Base-by-base conservation (phyloP, 345 rosid species). In the Lepidium aucheri region DNA sequence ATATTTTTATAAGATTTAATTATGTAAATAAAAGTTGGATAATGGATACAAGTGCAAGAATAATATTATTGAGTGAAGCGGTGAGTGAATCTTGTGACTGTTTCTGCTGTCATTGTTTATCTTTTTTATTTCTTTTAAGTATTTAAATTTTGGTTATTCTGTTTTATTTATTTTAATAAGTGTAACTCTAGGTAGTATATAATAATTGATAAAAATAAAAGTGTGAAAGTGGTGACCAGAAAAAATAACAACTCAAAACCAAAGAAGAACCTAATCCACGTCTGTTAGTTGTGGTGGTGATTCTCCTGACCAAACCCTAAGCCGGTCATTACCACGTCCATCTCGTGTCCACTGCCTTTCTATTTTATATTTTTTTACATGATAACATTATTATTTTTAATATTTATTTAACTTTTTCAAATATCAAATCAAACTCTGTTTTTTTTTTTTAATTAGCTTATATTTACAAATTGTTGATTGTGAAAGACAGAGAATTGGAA, bases 251-350 rank as follows among this genome's bases (percentile, higher is more conserved):
- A 60, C 50, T 9, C 32, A 26, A 32, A 50, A 52, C 70, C 70
- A 68, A 45, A 65, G 69, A 49, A 59, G 79, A 85, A 85, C 89
- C 96, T 83, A 88, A 85, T 78, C 91, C 95, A 82, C 70, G 82
- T 69, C 82, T 84, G 78, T 68, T 71, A 60, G 75, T 74, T 85
- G 93, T 85, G 91, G 88, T 77, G 78, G 62, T 74, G 78, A 68
- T 80, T 61, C 60, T 55, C 76, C 34, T 79, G 83, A 28, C 84
- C 88, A 63, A 82, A 76, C 79, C 84, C 75, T 82, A 79, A 74
- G 70, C 53, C 28, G 60, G 45, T 56, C 76, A 51, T 51, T 67
- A 64, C 68, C 65, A 60, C 61, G 64, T 72, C 70, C 76, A 55
- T 67, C 68, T 57, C 61, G 74, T 32, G 70, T 44, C 70, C 39